A percentile compares a stretch with the other conserved stretches of the same genome.
Evolutionary conservation across 768 basidiomycete species (phyloP).

Genomic region (Chlorophyllum brunneum): DNA sequence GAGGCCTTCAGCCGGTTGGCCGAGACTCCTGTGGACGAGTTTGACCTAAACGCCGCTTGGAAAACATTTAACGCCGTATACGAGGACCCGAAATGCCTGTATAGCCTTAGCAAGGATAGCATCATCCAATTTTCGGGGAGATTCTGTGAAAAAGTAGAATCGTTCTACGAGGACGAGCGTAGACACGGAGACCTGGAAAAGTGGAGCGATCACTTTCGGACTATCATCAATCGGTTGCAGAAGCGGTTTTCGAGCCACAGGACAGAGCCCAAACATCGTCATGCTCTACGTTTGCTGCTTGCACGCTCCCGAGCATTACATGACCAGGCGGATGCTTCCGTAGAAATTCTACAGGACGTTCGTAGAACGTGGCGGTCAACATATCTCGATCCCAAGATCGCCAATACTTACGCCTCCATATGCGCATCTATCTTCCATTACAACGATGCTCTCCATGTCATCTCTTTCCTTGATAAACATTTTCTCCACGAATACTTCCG

Average conservation of each 20-base stretch:
- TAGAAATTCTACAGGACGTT: not conserved
- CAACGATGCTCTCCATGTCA: slow-evolving; percentile 9
- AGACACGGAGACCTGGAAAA: not conserved
- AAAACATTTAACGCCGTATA: slow-evolving; percentile 26
- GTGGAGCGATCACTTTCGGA: slow-evolving; percentile 26
- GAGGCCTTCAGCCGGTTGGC: not conserved
- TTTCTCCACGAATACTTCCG: slow-evolving; percentile 11
- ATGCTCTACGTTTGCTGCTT: not conserved
- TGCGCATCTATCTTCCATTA: slow-evolving; percentile 6
- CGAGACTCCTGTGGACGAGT: slow-evolving; percentile 12
- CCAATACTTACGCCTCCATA: not conserved
- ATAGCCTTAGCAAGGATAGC: not conserved
- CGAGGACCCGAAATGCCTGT: not conserved
- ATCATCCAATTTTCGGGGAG: slow-evolving; percentile 21
- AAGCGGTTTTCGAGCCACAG: not conserved
- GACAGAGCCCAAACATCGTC: not conserved
- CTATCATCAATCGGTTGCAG: slow-evolving; percentile 25
- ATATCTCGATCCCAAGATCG: not conserved
- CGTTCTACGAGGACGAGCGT: not conserved
- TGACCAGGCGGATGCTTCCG: not conserved
- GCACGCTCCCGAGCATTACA: slow-evolving; percentile 1
- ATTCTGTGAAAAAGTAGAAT: slow-evolving; percentile 22
- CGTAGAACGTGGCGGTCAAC: not conserved
- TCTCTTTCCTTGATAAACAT: slow-evolving; percentile 1
- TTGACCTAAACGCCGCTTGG: slow-evolving; percentile 40